Conservation (phyloP, 441 rosid genomes). For the Pelargonium fulgidum region DNA sequence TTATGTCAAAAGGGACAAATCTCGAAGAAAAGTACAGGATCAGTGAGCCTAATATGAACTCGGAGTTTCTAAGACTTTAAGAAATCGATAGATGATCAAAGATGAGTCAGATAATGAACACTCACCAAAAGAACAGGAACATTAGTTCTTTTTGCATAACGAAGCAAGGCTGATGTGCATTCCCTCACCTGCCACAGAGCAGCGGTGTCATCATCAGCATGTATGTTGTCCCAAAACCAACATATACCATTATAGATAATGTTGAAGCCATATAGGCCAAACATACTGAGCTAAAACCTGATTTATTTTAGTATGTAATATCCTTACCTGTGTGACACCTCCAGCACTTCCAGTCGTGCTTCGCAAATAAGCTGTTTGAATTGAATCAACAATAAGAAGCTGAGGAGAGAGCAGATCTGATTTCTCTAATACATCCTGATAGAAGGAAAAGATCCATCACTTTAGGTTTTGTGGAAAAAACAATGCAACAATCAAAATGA, state of each 20-base stretch:
- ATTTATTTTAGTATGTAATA: not conserved
- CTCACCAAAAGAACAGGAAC: conserved; percentile 86
- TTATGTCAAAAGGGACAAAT: too few relatives aligned
- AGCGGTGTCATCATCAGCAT: conserved; percentile 13
- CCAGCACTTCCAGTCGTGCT: conserved; percentile 68
- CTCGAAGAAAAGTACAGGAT: too few relatives aligned
- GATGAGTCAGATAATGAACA: conserved; percentile 12
- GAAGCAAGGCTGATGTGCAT: conserved; percentile 80
- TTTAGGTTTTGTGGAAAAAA: not conserved
- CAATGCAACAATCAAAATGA: not conserved
- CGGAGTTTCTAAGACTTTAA: not conserved
- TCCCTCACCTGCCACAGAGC: conserved; percentile 66
- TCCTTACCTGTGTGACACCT: conserved; percentile 60
- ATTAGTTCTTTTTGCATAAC: conserved; percentile 77
- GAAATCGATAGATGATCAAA: not conserved
- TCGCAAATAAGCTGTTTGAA: conserved; percentile 77
- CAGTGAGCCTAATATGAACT: too few relatives aligned
- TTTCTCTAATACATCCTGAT: conserved; percentile 67
- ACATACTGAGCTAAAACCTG: not conserved
- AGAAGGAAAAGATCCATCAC: conserved; percentile 10
- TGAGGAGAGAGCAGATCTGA: conserved; percentile 58
- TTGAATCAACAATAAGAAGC: conserved; percentile 74
- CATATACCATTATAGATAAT: not conserved
- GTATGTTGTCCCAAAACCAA: conserved; percentile 4
- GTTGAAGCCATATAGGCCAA: not conserved